These are phyloP conservation scores for Tolypocladium pustulatum DNA, from an alignment of 2,329 filamentous ascomycete genomes.

Conservation along the genomic window DNA sequence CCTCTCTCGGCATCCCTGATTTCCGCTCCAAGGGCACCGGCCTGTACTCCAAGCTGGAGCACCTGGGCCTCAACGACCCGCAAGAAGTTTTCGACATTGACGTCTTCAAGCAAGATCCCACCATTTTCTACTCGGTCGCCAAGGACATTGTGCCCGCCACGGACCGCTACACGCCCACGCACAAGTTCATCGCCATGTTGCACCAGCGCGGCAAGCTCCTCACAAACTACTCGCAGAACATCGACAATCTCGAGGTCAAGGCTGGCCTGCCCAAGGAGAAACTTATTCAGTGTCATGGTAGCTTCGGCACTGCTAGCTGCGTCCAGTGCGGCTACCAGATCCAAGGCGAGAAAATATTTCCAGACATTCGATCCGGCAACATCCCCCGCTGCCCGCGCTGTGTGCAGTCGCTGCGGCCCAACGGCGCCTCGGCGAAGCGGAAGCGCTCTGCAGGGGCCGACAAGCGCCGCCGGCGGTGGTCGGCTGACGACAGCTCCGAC, in stretches of 20 bases:
- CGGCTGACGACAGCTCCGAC: conserved; percentile 26
- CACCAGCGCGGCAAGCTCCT: conserved; percentile 82
- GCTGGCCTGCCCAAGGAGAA: conserved; percentile 75
- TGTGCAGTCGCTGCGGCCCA: conserved; percentile 35
- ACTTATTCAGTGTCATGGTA: conserved; percentile 91
- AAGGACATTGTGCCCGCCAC: conserved; percentile 79
- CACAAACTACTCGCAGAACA: conserved; percentile 98
- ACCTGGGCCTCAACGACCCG: conserved; percentile 70
- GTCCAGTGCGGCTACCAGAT: conserved; percentile 69
- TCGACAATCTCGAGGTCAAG: conserved; percentile 86
- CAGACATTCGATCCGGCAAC: conserved; percentile 62
- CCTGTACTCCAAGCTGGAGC: conserved; percentile 75
- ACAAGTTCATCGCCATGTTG: conserved; percentile 84
- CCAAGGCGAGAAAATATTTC: conserved; percentile 66
- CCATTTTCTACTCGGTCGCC: conserved; percentile 83
- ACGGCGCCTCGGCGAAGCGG: conserved; percentile 20
- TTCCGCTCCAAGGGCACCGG: conserved; percentile 91
- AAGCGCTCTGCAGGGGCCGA: conserved; percentile 29
- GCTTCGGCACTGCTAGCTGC: conserved; percentile 86
- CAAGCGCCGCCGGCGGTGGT: conserved; percentile 23
- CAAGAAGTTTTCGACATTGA: conserved; percentile 93
- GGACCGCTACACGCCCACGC: conserved; percentile 78
- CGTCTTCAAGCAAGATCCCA: conserved; percentile 76
- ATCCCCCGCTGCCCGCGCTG: conserved; percentile 75
- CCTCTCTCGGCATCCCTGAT: conserved; percentile 91